A percentile compares a stretch with the other conserved stretches of the same genome.
Conservation (phyloP, 805 yeast species). For the Cyberlindnera nakhonratchasimensis region DNA sequence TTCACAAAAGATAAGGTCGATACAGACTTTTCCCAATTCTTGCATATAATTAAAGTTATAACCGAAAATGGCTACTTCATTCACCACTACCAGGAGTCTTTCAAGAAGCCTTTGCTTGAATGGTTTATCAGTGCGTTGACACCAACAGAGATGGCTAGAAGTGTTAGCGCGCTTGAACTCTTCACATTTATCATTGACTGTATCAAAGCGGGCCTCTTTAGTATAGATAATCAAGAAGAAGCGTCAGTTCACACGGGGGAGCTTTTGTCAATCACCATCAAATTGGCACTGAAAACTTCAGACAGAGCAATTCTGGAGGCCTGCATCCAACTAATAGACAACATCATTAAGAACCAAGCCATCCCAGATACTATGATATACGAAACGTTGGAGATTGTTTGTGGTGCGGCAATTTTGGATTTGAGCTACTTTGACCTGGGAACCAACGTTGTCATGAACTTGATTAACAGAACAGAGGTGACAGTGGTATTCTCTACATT, state of each 20-base stretch:
- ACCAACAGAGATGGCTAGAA: constrained; percentile 27
- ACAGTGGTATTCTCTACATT: constrained; percentile 16
- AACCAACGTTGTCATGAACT: constrained; percentile 37
- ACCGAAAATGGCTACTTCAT: constrained; percentile 53
- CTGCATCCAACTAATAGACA: constrained; percentile 40
- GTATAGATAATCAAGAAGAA: constrained; percentile 19
- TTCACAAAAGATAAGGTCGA: constrained; percentile 34
- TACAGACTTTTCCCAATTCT: constrained; percentile 48
- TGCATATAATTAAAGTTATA: constrained; percentile 43
- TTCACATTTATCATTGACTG: constrained; percentile 41
- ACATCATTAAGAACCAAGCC: constrained; percentile 42
- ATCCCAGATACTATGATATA: constrained; percentile 41
- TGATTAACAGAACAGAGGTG: constrained; percentile 26
- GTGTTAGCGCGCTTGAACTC: constrained; percentile 25
- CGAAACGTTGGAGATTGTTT: constrained; percentile 40
- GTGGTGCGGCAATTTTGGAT: constrained; percentile 40
- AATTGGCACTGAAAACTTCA: constrained; percentile 39
- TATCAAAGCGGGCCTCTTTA: constrained; percentile 44
- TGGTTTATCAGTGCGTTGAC: constrained; percentile 35
- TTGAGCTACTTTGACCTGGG: constrained; percentile 34
- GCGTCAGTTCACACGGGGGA: constrained; percentile 33
- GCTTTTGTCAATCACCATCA: constrained; percentile 34
- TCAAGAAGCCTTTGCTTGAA: constrained; percentile 36
- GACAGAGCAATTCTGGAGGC: constrained; percentile 34
- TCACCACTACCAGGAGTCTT: constrained; percentile 47